These are phyloP conservation scores for Clonostachys byssicola DNA, from an alignment of 2,329 filamentous ascomycete genomes.

Conservation along the genomic window DNA sequence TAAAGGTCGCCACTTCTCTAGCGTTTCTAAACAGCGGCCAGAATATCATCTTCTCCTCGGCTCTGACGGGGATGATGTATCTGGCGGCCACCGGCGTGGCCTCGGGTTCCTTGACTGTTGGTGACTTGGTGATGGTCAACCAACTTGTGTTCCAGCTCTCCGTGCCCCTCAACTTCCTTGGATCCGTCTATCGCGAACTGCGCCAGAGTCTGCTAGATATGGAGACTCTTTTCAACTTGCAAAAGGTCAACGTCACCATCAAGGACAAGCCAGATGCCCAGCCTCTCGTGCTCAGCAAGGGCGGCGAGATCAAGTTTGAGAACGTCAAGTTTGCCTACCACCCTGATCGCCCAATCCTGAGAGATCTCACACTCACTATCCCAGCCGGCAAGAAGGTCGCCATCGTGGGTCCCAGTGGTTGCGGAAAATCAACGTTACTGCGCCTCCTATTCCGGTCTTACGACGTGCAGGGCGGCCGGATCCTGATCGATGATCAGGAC, in stretches of 20 bases:
- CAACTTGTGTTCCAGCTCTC: constrained; percentile 98
- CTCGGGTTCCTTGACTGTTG: constrained; percentile 76
- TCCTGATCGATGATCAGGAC: constrained; percentile 91
- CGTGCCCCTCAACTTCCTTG: constrained; percentile 93
- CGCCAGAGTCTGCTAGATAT: constrained; percentile 94
- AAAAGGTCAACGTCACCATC: constrained; percentile 91
- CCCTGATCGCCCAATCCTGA: constrained; percentile 79
- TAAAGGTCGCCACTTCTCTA: constrained; percentile 93
- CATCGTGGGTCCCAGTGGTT: constrained; percentile 90
- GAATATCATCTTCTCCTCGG: constrained; percentile 94
- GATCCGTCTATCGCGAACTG: constrained; percentile 95
- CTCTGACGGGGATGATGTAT: constrained; percentile 97
- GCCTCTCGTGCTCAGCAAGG: constrained; percentile 65
- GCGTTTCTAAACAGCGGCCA: constrained; percentile 92
- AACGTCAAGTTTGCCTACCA: constrained; percentile 95
- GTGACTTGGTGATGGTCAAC: constrained; percentile 97
- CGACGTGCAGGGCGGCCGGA: constrained; percentile 79
- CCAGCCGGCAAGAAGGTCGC: constrained; percentile 95
- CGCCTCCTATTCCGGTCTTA: constrained; percentile 92
- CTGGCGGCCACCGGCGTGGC: constrained; percentile 88
- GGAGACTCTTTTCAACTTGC: constrained; percentile 96
- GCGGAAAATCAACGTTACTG: constrained; percentile 92
- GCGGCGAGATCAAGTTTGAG: constrained; percentile 90
- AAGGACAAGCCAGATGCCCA: constrained; percentile 73
- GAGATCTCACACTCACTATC: constrained; percentile 80